These are phyloP conservation scores for Aspergillus indologenus DNA, from an alignment of 495 filamentous ascomycete species.

Conservation along the genomic window DNA sequence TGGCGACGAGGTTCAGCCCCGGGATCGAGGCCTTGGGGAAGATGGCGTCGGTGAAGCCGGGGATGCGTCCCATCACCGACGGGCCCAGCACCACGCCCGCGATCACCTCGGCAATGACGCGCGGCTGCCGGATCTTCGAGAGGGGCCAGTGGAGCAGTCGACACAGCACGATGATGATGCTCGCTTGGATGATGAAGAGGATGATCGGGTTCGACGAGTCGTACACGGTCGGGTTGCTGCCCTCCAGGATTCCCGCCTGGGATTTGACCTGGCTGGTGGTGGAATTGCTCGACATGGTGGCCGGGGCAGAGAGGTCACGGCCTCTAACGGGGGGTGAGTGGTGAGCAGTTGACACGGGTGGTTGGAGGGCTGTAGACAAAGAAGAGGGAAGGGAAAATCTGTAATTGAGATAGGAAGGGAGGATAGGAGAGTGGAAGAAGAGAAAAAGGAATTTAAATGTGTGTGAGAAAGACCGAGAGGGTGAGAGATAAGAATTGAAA, in stretches of 20 bases:
- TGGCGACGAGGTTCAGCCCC: conserved; percentile 76
- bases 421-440: not conserved
- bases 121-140: conserved; percentile 81
- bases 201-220: conserved; percentile 81
- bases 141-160: conserved; percentile 80
- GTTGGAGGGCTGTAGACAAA: not conserved
- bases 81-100: conserved; percentile 89
- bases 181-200: conserved; percentile 91
- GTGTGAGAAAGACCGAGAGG: not conserved
- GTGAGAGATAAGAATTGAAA: not conserved
- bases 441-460: too few species aligned
- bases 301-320: not conserved
- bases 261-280: conserved; percentile 20
- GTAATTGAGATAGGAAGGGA: not conserved
- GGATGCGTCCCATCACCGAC: conserved; percentile 79
- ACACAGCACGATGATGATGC: conserved; percentile 88
- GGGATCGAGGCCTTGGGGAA: conserved; percentile 74
- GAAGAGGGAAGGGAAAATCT: not conserved
- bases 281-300: conserved; percentile 19
- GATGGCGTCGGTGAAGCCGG: conserved; percentile 73
- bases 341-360: not conserved
- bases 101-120: conserved; percentile 94
- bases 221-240: conserved; percentile 67
- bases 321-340: conserved; percentile 3
- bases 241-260: conserved; percentile 65